A percentile compares a stretch with the other conserved stretches of the same genome.
Conservation (phyloP, 2,329 filamentous ascomycete species). For the Fusarium sp. region DNA sequence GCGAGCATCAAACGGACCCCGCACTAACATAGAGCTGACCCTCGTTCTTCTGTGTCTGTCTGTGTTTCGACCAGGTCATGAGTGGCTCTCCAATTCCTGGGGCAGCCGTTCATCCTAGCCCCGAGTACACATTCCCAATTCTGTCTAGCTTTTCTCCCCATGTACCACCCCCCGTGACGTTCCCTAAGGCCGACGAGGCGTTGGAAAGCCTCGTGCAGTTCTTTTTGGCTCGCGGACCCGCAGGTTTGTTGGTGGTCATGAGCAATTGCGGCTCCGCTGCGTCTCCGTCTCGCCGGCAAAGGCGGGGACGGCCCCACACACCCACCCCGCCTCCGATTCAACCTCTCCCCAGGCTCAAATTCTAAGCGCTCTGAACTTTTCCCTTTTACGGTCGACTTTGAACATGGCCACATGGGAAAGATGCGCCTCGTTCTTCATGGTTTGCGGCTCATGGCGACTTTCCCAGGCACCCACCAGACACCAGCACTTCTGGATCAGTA, state of each 20-base stretch:
- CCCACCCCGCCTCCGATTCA: slow-evolving; percentile 13
- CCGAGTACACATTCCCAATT: background rate
- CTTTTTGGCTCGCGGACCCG: slow-evolving; percentile 40
- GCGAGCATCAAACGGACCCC: slow-evolving; percentile 38
- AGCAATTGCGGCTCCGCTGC: slow-evolving; percentile 44
- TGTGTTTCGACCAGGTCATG: slow-evolving; percentile 1
- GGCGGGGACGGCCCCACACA: slow-evolving; percentile 32
- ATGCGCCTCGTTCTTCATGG: background rate
- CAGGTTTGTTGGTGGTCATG: slow-evolving; percentile 22
- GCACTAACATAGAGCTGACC: slow-evolving; percentile 20
- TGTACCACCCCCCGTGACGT: slow-evolving; percentile 30
- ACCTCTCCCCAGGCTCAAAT: slow-evolving; percentile 7
- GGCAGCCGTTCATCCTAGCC: slow-evolving; percentile 36
- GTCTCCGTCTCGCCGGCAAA: slow-evolving; percentile 39
- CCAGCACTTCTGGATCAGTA: background rate
- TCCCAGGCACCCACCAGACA: background rate
- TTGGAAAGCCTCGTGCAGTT: slow-evolving; percentile 9
- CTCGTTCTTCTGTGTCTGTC: background rate
- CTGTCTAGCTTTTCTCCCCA: slow-evolving; percentile 1
- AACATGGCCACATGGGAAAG: background rate
- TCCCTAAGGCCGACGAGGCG: slow-evolving; percentile 37
- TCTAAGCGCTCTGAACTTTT: background rate
- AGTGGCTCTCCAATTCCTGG: slow-evolving; percentile 33
- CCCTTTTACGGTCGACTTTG: background rate
- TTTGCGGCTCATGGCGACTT: background rate